phyloP scores from a whole-genome alignment of 352 stramenopile genomes.

The Phytophthora pseudosyringae region DNA sequence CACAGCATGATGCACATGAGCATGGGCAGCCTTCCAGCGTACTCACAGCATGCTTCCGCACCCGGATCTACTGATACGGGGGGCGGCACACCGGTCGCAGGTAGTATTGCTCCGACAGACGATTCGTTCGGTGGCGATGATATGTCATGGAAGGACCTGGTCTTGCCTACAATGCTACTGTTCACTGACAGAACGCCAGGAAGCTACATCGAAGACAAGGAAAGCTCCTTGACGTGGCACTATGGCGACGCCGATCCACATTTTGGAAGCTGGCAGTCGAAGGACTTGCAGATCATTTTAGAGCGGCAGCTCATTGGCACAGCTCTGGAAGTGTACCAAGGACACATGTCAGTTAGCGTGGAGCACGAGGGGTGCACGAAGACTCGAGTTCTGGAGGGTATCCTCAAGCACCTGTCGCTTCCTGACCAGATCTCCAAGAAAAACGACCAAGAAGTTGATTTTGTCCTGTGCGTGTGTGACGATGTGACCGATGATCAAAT shows the following conservation, averaged over 20 bases:
- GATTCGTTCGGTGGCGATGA: conserved; percentile 66
- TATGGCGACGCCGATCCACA: conserved; percentile 86
- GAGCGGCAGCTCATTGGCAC: conserved; percentile 87
- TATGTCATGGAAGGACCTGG: conserved; percentile 82
- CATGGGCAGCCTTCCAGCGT: conserved; percentile 52
- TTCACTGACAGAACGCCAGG: conserved; percentile 81
- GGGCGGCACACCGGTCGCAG: conserved; percentile 25
- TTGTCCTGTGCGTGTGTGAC: conserved; percentile 90
- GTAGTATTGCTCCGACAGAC: conserved; percentile 42
- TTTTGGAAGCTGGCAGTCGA: conserved; percentile 90
- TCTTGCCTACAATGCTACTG: conserved; percentile 77
- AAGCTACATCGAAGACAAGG: conserved; percentile 87
- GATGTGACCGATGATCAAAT: conserved; percentile 91
- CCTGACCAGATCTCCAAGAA: conserved; percentile 69
- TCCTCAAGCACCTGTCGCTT: conserved; percentile 77
- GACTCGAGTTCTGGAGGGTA: conserved; percentile 72
- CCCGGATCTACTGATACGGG: conserved; percentile 26
- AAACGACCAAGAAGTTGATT: conserved; percentile 82
- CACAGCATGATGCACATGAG: conserved; percentile 55
- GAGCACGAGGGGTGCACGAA: conserved; percentile 85
- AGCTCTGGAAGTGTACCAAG: conserved; percentile 88
- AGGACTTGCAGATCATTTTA: conserved; percentile 91
- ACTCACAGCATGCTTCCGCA: conserved; percentile 38
- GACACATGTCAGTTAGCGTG: conserved; percentile 83
- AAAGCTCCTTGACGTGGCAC: conserved; percentile 89